Percentiles rank a stretch among this genome's conserved stretches.
phyloP scores from a whole-genome alignment of 257 asterid species.

The Ilex asprella region DNA sequence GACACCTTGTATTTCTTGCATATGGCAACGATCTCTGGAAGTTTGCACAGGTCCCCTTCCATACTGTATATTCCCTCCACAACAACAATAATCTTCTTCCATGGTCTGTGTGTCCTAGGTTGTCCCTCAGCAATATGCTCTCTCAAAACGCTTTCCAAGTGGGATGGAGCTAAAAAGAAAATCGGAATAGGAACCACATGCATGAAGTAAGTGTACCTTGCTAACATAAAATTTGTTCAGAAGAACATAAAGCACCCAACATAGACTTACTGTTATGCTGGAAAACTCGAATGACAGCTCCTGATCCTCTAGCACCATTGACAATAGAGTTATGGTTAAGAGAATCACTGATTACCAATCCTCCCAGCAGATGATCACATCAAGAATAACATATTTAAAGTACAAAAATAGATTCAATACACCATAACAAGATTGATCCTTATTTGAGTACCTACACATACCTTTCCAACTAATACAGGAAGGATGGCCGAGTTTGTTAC shows the following conservation, averaged over 20 bases:
- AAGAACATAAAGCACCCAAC: slow-evolving; percentile 10
- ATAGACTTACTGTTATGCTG: slow-evolving; percentile 83
- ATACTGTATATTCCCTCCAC: slow-evolving; percentile 99
- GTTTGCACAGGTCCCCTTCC: slow-evolving; percentile 98
- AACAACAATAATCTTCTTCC: slow-evolving; percentile 92
- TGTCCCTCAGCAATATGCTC: slow-evolving; percentile 95
- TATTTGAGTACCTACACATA: slow-evolving; percentile 13
- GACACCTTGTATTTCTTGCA: no score
- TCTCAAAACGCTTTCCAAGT: slow-evolving; percentile 84
- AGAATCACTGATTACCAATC: slow-evolving; percentile 92
- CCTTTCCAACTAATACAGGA: slow-evolving; percentile 87
- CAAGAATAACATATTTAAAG: not conserved
- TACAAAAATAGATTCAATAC: not conserved
- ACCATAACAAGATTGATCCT: not conserved
- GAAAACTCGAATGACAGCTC: slow-evolving; percentile 91
- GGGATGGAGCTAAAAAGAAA: slow-evolving; percentile 65
- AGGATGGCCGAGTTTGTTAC: slow-evolving; percentile 94
- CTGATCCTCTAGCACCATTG: slow-evolving; percentile 98
- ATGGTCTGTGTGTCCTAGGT: slow-evolving; percentile 96
- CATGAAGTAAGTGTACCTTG: not conserved
- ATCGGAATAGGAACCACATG: slow-evolving; percentile 16
- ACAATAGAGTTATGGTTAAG: slow-evolving; percentile 95
- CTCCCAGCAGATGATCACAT: slow-evolving; percentile 48
- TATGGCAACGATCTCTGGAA: slow-evolving; percentile 89
- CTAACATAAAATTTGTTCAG: slow-evolving; percentile 5